Evolutionary conservation across 192 early-diverging fungal species (phyloP).

Genomic region (Coemansia sp.): DNA sequence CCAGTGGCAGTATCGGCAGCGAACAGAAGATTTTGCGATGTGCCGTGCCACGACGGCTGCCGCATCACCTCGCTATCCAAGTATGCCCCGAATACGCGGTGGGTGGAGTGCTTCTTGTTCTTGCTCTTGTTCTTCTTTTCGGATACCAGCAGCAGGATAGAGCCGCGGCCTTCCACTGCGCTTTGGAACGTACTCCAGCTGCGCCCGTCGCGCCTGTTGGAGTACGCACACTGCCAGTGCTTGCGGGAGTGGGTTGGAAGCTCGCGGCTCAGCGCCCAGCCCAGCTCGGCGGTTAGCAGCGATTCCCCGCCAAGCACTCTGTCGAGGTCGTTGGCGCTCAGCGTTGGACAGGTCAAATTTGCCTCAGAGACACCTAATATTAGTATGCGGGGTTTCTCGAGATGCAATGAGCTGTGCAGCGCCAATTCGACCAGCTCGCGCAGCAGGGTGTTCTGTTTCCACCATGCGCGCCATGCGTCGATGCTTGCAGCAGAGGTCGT

Average conservation of each 20-base stretch:
- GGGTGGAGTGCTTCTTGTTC: constrained; percentile 20
- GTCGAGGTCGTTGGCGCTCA: background rate
- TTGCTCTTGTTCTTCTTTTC: constrained; percentile 35
- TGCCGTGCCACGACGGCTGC: constrained; percentile 64
- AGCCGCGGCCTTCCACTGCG: constrained; percentile 26
- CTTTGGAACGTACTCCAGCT: constrained; percentile 50
- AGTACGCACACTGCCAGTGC: constrained; percentile 34
- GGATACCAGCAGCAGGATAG: constrained; percentile 33
- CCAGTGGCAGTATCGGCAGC: constrained; percentile 21
- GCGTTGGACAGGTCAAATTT: constrained; percentile 11
- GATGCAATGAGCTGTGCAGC: constrained; percentile 2
- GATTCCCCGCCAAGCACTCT: background rate
- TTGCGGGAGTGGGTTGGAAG: constrained; percentile 24
- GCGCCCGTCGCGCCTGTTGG: constrained; percentile 28
- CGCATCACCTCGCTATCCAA: constrained; percentile 58
- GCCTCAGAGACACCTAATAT: background rate
- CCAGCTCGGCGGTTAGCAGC: constrained; percentile 19
- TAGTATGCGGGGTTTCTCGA: background rate
- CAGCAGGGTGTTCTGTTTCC: constrained; percentile 13
- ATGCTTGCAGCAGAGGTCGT: background rate
- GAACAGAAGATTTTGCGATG: constrained; percentile 62
- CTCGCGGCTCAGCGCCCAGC: constrained; percentile 26
- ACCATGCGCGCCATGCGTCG: constrained; percentile 30
- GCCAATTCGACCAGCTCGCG: constrained; percentile 30
- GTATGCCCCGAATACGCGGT: constrained; percentile 71